Percentiles rank a stretch among this genome's conserved stretches.
phyloP scores from a whole-genome alignment of 352 stramenopile species.

The Phytophthora tubulina region DNA sequence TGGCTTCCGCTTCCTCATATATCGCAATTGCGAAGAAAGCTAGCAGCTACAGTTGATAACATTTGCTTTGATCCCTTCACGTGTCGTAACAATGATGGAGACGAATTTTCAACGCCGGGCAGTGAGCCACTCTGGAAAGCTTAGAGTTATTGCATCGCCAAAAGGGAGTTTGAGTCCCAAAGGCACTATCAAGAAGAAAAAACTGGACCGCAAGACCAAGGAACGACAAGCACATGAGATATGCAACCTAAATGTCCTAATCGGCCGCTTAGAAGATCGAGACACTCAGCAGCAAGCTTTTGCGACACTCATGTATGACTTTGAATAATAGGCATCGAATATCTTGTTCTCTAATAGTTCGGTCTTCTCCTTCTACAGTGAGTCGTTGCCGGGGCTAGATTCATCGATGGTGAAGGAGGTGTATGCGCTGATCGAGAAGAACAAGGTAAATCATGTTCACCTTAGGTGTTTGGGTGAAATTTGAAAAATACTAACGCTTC shows the following conservation, averaged over 20 bases:
- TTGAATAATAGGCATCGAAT: neutral
- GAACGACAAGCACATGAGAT: conserved; percentile 49
- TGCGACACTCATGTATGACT: conserved; percentile 48
- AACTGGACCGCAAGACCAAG: conserved; percentile 56
- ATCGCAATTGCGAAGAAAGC: too few relatives aligned
- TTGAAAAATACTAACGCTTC: conserved; percentile 5
- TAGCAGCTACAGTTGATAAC: neutral
- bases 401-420: conserved; percentile 50
- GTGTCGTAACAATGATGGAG: conserved; percentile 30
- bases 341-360: neutral
- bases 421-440: conserved; percentile 63
- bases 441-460: conserved; percentile 48
- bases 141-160: neutral
- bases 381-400: conserved; percentile 51
- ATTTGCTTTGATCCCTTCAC: neutral
- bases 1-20: too few relatives aligned
- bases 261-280: conserved; percentile 71
- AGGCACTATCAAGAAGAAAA: conserved; percentile 51
- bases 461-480: neutral
- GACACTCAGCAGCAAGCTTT: conserved; percentile 79
- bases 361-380: conserved; percentile 26
- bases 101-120: conserved; percentile 30
- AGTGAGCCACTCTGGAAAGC: conserved; percentile 1
- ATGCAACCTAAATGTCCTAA: conserved; percentile 50
- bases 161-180: conserved; percentile 36